A percentile compares a stretch with the other conserved stretches of the same genome.
Evolutionary conservation across 345 rosid species (phyloP).

Genomic region (Eucalyptus marginata): DNA sequence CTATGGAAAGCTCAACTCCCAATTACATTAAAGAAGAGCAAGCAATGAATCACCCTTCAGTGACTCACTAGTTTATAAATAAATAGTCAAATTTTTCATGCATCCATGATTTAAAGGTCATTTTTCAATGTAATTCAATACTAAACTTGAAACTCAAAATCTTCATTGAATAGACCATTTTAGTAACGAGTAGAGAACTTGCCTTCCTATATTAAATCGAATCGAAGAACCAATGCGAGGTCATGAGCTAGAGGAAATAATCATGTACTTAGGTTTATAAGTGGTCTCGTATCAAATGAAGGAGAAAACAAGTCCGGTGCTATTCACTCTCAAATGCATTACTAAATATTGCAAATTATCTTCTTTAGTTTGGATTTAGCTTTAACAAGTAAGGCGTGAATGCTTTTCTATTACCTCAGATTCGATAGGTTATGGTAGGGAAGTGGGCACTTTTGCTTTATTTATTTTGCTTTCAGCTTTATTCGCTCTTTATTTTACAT

Average conservation of each 20-base stretch:
- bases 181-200: background rate
- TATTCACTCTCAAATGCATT: background rate
- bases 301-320: background rate
- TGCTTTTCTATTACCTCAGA: background rate
- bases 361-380: too few species aligned
- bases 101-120: background rate
- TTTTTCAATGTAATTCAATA: background rate
- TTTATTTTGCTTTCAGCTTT: background rate
- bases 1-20: background rate
- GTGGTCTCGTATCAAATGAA: background rate
- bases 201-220: background rate
- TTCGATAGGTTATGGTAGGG: background rate
- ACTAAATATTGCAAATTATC: too few species aligned
- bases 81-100: background rate
- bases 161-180: background rate
- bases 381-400: too few species aligned
- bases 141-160: too few species aligned
- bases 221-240: background rate
- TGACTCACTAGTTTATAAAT: too few species aligned
- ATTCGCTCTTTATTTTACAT: background rate
- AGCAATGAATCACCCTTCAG: background rate
- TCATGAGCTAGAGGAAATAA: background rate
- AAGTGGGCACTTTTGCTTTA: background rate
- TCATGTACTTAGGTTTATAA: too few species aligned
- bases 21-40: background rate